phyloP scores from a whole-genome alignment of 805 yeast species.

The Hermanozyma aechmeae region DNA sequence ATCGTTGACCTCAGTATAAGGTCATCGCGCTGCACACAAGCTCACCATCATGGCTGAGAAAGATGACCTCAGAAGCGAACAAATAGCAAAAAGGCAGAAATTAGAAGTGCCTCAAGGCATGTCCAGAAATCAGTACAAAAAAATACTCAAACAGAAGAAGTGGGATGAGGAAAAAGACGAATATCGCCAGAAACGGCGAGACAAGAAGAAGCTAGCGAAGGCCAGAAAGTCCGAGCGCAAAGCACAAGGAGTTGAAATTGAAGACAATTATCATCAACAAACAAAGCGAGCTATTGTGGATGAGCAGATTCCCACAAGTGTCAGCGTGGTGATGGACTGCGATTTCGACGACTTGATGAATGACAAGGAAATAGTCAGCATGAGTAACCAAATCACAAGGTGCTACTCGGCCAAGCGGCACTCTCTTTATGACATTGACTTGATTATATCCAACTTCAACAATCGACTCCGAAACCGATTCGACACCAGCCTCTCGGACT shows the following conservation, averaged over 20 bases:
- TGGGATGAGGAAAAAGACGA: slow-evolving; percentile 62
- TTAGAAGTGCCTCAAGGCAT: neutral
- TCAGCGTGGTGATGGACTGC: slow-evolving; percentile 71
- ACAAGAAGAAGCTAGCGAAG: slow-evolving; percentile 34
- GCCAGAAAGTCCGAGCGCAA: slow-evolving; percentile 22
- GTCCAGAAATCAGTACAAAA: slow-evolving; percentile 69
- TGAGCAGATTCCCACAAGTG: slow-evolving; percentile 40
- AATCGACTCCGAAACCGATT: slow-evolving; percentile 61
- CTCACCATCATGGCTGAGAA: no score
- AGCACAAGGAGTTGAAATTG: slow-evolving; percentile 4
- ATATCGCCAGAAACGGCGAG: slow-evolving; percentile 42
- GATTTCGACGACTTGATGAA: slow-evolving; percentile 86
- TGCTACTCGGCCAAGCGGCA: slow-evolving; percentile 72
- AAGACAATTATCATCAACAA: slow-evolving; percentile 14
- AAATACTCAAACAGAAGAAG: slow-evolving; percentile 44
- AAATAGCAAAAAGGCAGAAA: neutral
- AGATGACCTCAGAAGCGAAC: neutral
- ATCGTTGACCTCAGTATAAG: no score
- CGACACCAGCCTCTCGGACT: slow-evolving; percentile 49
- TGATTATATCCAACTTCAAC: slow-evolving; percentile 57
- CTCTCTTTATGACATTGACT: slow-evolving; percentile 45
- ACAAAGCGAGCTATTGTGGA: slow-evolving; percentile 24
- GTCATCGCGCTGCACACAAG: no score
- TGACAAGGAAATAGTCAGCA: slow-evolving; percentile 57
- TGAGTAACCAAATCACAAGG: slow-evolving; percentile 74